A percentile compares a stretch with the other conserved stretches of the same genome.
phyloP scores from a whole-genome alignment of 768 basidiomycete species.

The Phlebiopsis gigantea region DNA sequence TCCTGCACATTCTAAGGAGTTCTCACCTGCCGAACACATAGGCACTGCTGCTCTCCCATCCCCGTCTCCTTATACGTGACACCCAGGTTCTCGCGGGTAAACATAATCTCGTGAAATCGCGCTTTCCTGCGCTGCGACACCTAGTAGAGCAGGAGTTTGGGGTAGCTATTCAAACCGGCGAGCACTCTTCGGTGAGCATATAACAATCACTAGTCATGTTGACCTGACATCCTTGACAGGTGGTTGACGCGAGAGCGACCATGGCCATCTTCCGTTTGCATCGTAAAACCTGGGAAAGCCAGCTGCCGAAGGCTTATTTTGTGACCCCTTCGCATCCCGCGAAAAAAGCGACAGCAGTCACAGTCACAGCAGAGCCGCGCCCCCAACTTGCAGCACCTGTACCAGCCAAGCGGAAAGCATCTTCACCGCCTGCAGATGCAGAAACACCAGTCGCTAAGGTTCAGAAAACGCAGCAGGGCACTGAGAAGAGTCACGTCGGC shows the following conservation, averaged over 20 bases:
- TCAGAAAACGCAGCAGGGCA: neutral
- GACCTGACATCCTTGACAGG: slow-evolving; percentile 36
- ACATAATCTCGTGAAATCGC: slow-evolving; percentile 54
- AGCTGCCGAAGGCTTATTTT: neutral
- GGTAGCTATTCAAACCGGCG: slow-evolving; percentile 77
- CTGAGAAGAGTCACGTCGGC: neutral
- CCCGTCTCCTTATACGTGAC: slow-evolving; percentile 57
- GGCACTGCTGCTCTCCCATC: slow-evolving; percentile 71
- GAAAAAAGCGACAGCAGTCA: neutral
- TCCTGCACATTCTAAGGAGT: too few species aligned
- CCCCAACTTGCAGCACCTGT: neutral
- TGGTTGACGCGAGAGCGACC: slow-evolving; percentile 89
- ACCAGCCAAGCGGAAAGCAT: neutral
- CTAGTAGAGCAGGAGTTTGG: slow-evolving; percentile 78
- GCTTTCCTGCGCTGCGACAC: slow-evolving; percentile 70
- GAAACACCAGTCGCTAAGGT: neutral
- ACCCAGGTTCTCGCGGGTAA: slow-evolving; percentile 61
- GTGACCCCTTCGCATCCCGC: neutral
- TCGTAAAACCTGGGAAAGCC: slow-evolving; percentile 73
- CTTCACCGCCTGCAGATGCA: neutral
- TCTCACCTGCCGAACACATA: too few species aligned
- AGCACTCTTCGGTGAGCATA: slow-evolving; percentile 83
- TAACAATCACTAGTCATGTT: neutral
- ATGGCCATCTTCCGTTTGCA: slow-evolving; percentile 90
- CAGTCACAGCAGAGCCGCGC: neutral